Base-by-base conservation (phyloP, 2,329 filamentous ascomycete genomes). In the Stemphylium lycopersici region DNA sequence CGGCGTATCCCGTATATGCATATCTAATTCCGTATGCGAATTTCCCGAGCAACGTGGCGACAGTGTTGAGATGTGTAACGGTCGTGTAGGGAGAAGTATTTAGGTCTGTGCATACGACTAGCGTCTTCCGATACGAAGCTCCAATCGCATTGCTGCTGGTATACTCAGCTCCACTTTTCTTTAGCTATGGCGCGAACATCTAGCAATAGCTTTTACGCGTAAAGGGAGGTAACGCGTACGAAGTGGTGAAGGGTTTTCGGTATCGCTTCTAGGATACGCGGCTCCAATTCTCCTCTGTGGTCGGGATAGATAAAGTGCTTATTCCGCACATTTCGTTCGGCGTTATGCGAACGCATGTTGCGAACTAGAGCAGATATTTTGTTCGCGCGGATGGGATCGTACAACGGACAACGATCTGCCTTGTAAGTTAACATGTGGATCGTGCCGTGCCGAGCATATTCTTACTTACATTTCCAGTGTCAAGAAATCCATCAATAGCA, bases 101-200 rank as follows among this genome's bases (percentile, higher is more conserved):
- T 5, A 2, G 10, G 16, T 38, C 38, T 11, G 50, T 53, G 50
- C 50, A 53, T 42, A 53, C 50, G 50, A 37, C 22, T 42, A 42
- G 50, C 44, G 44, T 42, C 4, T 22, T 4, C 18, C 4, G 16
- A 48, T 53, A 53, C 50, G 50, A 48, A 6, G 3, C 11, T n/a
- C 50, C 44, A 53, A 53, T 53, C 44, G 44, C 50, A 48, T 53
- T 32, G 44, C 10, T 53, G 8, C 24, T 15, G 2, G 37, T n/a
- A 32, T 42, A 42, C 44, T 22, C 13, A 13, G 41, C 11, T 31
- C 41, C 37, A 29, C 15, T 6, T 18, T 38, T 16, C 15, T 43
- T 32, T 24, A 11, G 40, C 10, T 16, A 7, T 43, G 26, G 26
- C 26, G 26, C 10, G 26, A 29, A 29, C 26, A 29, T 11, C 26